These are phyloP conservation scores for Hygrocybe punicea DNA, from an alignment of 768 basidiomycete genomes.

Conservation along the genomic window DNA sequence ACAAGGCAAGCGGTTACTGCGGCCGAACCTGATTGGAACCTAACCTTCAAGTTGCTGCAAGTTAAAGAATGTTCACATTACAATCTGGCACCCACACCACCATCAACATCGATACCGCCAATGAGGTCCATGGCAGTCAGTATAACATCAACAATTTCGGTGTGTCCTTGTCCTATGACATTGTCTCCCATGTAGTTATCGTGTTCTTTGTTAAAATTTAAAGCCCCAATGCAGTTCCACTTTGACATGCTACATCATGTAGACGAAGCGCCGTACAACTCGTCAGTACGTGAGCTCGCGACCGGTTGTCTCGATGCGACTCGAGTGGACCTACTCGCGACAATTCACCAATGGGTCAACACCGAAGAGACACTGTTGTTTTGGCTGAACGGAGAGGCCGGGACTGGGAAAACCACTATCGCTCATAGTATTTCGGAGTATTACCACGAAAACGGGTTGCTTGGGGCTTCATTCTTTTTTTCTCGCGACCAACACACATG, in stretches of 20 bases:
- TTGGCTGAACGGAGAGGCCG: slow-evolving; percentile 4
- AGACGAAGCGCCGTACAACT: neutral
- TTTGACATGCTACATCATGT: slow-evolving; percentile 13
- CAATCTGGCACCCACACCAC: too few species aligned
- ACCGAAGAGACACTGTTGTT: neutral
- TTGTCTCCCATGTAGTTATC: too few species aligned
- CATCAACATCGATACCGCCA: too few species aligned
- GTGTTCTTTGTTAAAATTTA: too few species aligned
- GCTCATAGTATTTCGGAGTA: slow-evolving; percentile 3
- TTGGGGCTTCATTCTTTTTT: slow-evolving; percentile 5
- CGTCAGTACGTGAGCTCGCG: neutral
- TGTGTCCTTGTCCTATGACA: too few species aligned
- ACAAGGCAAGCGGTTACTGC: too few species aligned
- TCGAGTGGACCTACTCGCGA: neutral
- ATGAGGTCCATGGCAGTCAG: too few species aligned
- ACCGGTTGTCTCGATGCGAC: neutral
- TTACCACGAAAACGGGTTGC: neutral
- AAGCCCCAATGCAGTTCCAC: neutral
- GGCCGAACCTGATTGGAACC: too few species aligned
- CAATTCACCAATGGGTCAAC: neutral
- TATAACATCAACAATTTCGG: too few species aligned
- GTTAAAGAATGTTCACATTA: too few species aligned
- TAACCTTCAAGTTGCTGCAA: too few species aligned
- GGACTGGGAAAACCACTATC: slow-evolving; percentile 6
- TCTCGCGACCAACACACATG: neutral